Percentiles rank a stretch among this genome's conserved stretches.
Evolutionary conservation across 257 asterid genomes (phyloP).

Genomic region (Striga asiatica): DNA sequence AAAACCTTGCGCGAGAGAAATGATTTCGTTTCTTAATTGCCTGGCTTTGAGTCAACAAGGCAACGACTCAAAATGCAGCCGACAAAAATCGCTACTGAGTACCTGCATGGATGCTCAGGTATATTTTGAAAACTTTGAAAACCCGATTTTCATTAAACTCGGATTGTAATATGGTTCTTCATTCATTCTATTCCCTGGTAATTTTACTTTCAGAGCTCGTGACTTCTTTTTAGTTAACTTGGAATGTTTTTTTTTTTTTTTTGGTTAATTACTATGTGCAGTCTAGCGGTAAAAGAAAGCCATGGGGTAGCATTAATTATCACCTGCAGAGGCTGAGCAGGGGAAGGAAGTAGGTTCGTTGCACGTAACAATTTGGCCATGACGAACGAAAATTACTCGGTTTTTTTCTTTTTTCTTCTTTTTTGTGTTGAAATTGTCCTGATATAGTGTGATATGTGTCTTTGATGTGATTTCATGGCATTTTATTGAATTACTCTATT

Average conservation of each 20-base stretch:
- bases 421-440: too few species aligned
- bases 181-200: not conserved
- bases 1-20: conserved; percentile 85
- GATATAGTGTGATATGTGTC: too few species aligned
- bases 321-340: conserved; percentile 87
- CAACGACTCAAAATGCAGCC: conserved; percentile 49
- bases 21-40: conserved; percentile 67
- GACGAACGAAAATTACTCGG: too few species aligned
- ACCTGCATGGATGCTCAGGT: conserved; percentile 94
- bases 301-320: conserved; percentile 79
- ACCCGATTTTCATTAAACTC: not conserved
- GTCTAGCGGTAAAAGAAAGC: conserved; percentile 53
- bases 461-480: too few species aligned
- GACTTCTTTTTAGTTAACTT: not conserved
- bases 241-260: not conserved
- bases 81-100: conserved; percentile 59
- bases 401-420: too few species aligned
- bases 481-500: too few species aligned
- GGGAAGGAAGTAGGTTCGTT: conserved; percentile 41
- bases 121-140: too few species aligned
- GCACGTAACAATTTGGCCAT: not conserved
- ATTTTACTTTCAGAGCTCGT: too few species aligned
- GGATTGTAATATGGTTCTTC: not conserved
- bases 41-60: conserved; percentile 67
- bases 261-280: too few species aligned